Base-by-base conservation (phyloP, 2,329 filamentous ascomycete species). In the Botryotinia calthae region DNA sequence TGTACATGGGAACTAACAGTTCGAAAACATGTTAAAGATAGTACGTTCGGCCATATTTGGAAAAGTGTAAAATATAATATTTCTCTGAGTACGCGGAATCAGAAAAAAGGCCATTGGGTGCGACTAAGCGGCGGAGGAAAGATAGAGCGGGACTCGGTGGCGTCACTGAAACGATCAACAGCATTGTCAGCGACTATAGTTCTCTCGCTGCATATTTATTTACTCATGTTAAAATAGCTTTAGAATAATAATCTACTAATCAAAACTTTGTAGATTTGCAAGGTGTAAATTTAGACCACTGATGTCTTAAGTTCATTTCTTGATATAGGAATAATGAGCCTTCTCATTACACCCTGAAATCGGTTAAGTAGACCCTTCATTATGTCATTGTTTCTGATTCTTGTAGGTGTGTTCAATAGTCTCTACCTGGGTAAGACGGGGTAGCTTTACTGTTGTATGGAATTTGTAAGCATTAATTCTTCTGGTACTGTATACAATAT, bases 181-280 rank as follows among this genome's bases (percentile, higher is more conserved):
- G 25, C 2, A 2, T 16, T n/a, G n/a, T n/a, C 5, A 16, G 48
- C 12, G 25, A n/a, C 48, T 54, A 0, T n/a, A 3, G n/a, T 54
- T 54, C 0, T 54, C 48, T n/a, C 4, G 25, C 12, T 54, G 48
- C 25, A 16, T 54, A 54, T 54, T 54, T 5, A n/a, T 54, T 54
- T n/a, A n/a, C 48, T 54, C 12, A 4, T 54, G 0, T 54, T 54
- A 7, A 1, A 54, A 3, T n/a, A n/a, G 25, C 25, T 54, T 54
- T 16, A 4, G 46, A 54, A 54, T n/a, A 54, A 16, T n/a, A 0
- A 16, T 1, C 0, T 7, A n/a, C 48, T n/a, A 12, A 12, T 54
- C 48, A 2, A 54, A 54, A 7, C 2, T 54, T 3, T 16, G 5
- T 54, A 54, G 2, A n/a, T n/a, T 54, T 54, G 25, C 25, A 25